Evolutionary conservation across 345 rosid genomes (phyloP).

Genomic region (Eucalyptus pauciflora): DNA sequence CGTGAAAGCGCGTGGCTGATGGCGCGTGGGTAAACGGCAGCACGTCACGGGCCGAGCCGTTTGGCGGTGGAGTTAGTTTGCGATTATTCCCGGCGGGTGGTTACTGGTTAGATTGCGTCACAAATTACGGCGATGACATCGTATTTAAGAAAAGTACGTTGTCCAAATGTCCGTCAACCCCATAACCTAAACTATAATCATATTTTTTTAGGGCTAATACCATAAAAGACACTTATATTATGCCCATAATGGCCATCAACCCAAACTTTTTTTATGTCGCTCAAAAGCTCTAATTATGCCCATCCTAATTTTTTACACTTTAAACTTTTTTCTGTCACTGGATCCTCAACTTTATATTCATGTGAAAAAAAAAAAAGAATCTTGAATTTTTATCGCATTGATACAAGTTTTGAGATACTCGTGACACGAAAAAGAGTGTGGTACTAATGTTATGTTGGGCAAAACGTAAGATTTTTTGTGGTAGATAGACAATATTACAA

Average conservation of each 20-base stretch:
- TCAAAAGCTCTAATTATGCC: neutral
- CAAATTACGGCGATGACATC: neutral
- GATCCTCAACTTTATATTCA: neutral
- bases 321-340: neutral
- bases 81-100: neutral
- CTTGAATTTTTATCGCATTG: fast-evolving
- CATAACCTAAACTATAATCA: neutral
- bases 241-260: neutral
- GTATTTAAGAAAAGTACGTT: neutral
- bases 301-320: neutral
- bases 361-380: neutral
- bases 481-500: fast-evolving
- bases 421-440: neutral
- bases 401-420: neutral
- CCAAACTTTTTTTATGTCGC: neutral
- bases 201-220: neutral
- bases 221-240: neutral
- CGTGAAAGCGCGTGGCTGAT: neutral
- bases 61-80: neutral
- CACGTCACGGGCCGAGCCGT: neutral
- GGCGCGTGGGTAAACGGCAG: neutral
- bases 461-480: neutral
- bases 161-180: neutral
- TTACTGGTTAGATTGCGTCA: neutral
- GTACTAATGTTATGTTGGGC: fast-evolving